Conservation (phyloP, 164 flowering plant species). For the Litsea cubeba region DNA sequence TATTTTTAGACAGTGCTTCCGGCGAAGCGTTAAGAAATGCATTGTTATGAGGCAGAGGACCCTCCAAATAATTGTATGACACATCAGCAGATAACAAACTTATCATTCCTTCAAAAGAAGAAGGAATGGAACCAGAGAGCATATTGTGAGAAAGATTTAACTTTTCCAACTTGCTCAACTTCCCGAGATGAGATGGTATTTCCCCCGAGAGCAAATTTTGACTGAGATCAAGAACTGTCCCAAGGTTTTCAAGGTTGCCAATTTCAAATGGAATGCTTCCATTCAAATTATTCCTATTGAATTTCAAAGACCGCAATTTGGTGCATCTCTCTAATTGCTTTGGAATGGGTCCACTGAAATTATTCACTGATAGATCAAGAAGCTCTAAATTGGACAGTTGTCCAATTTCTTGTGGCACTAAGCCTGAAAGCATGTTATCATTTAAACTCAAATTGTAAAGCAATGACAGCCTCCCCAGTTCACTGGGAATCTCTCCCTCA, state of each 20-base stretch:
- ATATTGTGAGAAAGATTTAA: constrained; percentile 10
- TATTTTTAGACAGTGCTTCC: background rate
- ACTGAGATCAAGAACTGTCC: background rate
- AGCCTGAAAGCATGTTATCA: background rate
- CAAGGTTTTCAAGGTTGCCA: background rate
- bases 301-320: constrained; percentile 4
- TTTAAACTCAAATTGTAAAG: background rate
- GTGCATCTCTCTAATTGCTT: constrained; percentile 14
- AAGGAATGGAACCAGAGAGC: constrained; percentile 3
- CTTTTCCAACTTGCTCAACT: background rate
- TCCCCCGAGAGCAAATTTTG: background rate
- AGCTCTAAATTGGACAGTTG: background rate
- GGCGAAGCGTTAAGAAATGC: background rate
- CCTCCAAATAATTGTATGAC: constrained; percentile 13
- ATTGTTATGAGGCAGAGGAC: constrained; percentile 2
- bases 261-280: constrained; percentile 7
- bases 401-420: constrained; percentile 4
- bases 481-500: constrained; percentile 2
- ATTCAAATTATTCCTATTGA: background rate
- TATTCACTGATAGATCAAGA: background rate
- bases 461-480: background rate
- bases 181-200: constrained; percentile 1
- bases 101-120: constrained; percentile 3
- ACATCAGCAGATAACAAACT: constrained; percentile 1
- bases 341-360: background rate